Evolutionary conservation across 768 basidiomycete species (phyloP).

Genomic region (Neoboletus brunneissimus): DNA sequence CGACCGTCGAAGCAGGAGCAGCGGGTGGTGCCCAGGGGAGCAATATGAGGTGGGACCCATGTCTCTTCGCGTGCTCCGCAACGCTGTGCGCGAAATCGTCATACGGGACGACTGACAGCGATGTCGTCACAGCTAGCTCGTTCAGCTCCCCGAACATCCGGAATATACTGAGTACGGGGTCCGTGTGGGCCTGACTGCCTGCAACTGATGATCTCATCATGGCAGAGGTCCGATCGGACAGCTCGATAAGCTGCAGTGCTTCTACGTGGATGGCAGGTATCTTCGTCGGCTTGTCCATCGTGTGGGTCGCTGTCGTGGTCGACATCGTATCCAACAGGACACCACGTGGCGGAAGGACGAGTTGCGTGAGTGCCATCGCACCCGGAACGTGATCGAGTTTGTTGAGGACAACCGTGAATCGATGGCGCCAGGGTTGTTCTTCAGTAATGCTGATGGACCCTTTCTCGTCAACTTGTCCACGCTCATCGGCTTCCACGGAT

Average conservation of each 20-base stretch:
- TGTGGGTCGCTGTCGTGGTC: slow-evolving; percentile 3
- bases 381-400: slow-evolving; percentile 86
- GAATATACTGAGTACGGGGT: slow-evolving; percentile 72
- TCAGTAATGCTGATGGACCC: slow-evolving; percentile 8
- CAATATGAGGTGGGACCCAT: slow-evolving; percentile 70
- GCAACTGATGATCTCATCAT: slow-evolving; percentile 64
- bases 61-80: slow-evolving; percentile 58
- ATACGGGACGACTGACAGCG: slow-evolving; percentile 70
- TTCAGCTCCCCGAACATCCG: slow-evolving; percentile 74
- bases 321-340: slow-evolving; percentile 5
- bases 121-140: slow-evolving; percentile 58
- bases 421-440: slow-evolving; percentile 41
- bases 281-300: slow-evolving; percentile 9
- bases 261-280: slow-evolving; percentile 47
- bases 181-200: slow-evolving; percentile 65
- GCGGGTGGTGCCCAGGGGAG: slow-evolving; percentile 72
- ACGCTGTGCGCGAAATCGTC: slow-evolving; percentile 74
- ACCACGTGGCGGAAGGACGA: slow-evolving; percentile 51
- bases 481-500: slow-evolving; percentile 34
- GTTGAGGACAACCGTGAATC: slow-evolving; percentile 85
- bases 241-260: slow-evolving; percentile 84
- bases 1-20: slow-evolving; percentile 3
- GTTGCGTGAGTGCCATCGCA: slow-evolving; percentile 80
- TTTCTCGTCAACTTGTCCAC: slow-evolving; percentile 9
- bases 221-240: slow-evolving; percentile 62